Percentiles rank a stretch among this genome's conserved stretches.
Conservation (phyloP, 345 rosid species). For the Eucalyptus pauciflora region DNA sequence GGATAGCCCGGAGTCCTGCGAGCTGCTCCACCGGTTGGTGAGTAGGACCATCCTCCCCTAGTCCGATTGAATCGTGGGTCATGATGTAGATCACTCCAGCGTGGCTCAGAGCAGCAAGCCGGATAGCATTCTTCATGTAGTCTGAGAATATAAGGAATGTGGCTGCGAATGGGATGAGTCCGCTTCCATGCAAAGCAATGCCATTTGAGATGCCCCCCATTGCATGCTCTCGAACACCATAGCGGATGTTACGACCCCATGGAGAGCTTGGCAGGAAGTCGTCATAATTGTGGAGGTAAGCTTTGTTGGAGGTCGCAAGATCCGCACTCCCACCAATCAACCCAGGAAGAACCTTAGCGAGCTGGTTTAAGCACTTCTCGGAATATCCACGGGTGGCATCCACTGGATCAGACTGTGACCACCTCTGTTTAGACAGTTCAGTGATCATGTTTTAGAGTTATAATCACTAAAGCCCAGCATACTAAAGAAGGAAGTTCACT, state of each 20-base stretch:
- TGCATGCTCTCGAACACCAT: slow-evolving; percentile 22
- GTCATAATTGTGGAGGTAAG: not conserved
- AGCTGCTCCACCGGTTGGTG: slow-evolving; percentile 31
- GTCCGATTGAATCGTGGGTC: slow-evolving; percentile 30
- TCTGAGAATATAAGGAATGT: slow-evolving; percentile 22
- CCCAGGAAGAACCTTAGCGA: slow-evolving; percentile 19
- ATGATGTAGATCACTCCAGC: slow-evolving; percentile 21
- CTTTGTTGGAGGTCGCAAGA: slow-evolving; percentile 21
- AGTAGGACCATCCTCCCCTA: slow-evolving; percentile 32
- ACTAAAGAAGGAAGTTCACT: not conserved
- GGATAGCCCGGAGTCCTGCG: slow-evolving; percentile 19
- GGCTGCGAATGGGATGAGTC: slow-evolving; percentile 16
- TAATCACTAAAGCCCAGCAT: not conserved
- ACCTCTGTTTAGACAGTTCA: slow-evolving; percentile 1
- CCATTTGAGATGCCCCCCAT: slow-evolving; percentile 32
- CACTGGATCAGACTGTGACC: slow-evolving; percentile 2
- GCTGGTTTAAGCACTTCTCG: slow-evolving; percentile 14
- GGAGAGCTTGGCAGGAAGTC: slow-evolving; percentile 8
- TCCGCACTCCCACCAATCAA: slow-evolving; percentile 29
- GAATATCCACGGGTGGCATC: slow-evolving; percentile 21
- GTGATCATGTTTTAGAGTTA: not conserved
- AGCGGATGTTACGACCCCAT: slow-evolving; percentile 11
- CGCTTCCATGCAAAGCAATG: slow-evolving; percentile 13
- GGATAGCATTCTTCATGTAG: slow-evolving; percentile 19
- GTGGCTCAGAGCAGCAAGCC: slow-evolving; percentile 20